Base-by-base conservation (phyloP, 169 alveolate genomes). In the Pseudocohnilembus persalinus region DNA sequence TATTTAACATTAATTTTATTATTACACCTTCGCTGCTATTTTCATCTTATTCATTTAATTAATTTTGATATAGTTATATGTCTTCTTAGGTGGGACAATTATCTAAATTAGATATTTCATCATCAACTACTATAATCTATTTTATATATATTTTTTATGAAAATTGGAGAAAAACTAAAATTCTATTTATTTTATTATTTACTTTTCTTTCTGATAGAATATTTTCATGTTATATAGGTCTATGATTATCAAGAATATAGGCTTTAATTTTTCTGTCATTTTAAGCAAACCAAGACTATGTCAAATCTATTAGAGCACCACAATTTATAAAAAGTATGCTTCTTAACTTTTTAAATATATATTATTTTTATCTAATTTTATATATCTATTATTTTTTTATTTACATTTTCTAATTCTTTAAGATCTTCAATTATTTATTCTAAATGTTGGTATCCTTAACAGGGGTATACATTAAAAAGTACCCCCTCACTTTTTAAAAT, bases 281-380 rank as follows among this genome's bases (percentile, higher is more conserved):
- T 72, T 77, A 68, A 68, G 74, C 63, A 77, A 80, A 91, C 91
- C 92, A 88, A 16, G 31, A 29, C 49, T 49, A 29, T 26, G 92
- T 90, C 29, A 89, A 81, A 75, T 92, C 93, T 29, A 90, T 27
- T 16, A 84, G 33, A 25, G 87, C 89, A n/a, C 94, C 94, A 77
- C 96, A 92, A 83, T 90, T 90, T 26, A 92, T 34, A 64, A 92
- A 86, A 27, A 92, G 76, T 27, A 92, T 72, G 33, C 87, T 83
- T 29, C 77, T 31, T 27, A 88, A 49, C 68, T 81, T 83, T 76
- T 26, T 0, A 6, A 20, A 27, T 25, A 72, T 28, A 24, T 20
- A 31, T 28, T 29, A 16, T 31, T 74, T 35, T 6, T 73, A 74
- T 25, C 32, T 30, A 15, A 25, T 34, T 29, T 35, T 29, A 29